These are phyloP conservation scores for Gymnopilus dilepis DNA, from an alignment of 768 basidiomycete genomes.

Conservation along the genomic window DNA sequence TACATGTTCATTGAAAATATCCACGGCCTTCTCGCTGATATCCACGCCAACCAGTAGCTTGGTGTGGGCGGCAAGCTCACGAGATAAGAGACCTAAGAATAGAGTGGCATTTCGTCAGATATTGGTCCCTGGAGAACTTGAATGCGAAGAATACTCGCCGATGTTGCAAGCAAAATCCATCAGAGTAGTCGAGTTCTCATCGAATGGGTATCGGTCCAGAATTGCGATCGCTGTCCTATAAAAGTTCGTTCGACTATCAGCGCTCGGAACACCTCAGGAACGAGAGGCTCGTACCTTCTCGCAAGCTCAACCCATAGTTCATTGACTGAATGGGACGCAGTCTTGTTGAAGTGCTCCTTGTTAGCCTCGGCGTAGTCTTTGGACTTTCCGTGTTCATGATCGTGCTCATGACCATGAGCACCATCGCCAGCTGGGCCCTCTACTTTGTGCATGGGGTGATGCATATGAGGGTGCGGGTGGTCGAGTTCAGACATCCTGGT, in stretches of 20 bases:
- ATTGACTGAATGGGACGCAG: constrained; percentile 22
- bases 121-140: background rate
- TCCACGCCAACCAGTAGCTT: constrained; percentile 76
- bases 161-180: constrained; percentile 82
- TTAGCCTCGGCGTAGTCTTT: constrained; percentile 41
- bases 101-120: background rate
- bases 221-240: constrained; percentile 42
- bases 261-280: background rate
- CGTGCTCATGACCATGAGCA: too few relatives aligned
- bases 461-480: background rate
- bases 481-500: background rate
- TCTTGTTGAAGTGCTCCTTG: constrained; percentile 39
- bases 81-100: constrained; percentile 62
- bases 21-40: constrained; percentile 74
- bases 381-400: constrained; percentile 12
- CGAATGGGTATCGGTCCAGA: constrained; percentile 50
- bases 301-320: constrained; percentile 31
- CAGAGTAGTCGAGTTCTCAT: constrained; percentile 58
- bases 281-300: constrained; percentile 23
- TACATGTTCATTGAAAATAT: constrained; percentile 64
- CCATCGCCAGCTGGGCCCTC: background rate
- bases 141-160: constrained; percentile 40
- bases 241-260: background rate
- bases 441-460: background rate
- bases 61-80: constrained; percentile 61